These are phyloP conservation scores for Schizophyllum amplum DNA, from an alignment of 1,284 basidiomycete species.

Conservation along the genomic window DNA sequence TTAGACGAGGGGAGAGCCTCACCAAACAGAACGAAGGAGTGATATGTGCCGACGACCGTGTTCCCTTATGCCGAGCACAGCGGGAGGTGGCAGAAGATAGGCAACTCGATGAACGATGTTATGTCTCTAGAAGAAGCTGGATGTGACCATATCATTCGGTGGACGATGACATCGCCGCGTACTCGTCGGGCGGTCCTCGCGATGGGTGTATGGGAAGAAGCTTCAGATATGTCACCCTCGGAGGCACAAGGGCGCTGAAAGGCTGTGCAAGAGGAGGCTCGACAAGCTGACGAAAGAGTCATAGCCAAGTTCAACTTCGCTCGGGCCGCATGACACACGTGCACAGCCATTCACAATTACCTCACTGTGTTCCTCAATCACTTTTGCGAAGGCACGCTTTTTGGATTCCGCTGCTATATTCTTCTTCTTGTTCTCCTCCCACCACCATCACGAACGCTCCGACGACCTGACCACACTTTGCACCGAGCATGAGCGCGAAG, in stretches of 20 bases:
- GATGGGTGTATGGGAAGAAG: no score
- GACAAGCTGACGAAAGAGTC: neutral
- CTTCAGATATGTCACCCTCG: no score
- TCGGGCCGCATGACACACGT: no score
- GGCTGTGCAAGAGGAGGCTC: neutral
- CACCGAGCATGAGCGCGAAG: neutral
- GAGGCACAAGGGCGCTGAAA: no score
- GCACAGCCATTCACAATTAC: no score
- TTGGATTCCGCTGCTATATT: neutral
- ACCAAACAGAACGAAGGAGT: no score
- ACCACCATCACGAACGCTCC: neutral
- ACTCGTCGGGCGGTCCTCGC: neutral
- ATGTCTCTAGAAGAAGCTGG: neutral
- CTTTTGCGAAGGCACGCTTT: no score
- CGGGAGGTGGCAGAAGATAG: neutral
- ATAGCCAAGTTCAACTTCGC: neutral
- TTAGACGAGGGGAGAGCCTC: no score
- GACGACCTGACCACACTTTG: neutral
- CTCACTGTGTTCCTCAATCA: no score
- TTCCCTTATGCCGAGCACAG: no score
- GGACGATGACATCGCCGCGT: neutral
- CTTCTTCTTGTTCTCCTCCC: neutral
- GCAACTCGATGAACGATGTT: neutral
- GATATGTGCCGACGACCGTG: no score
- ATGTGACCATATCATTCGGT: neutral